Percentiles rank a stretch among this genome's conserved stretches.
Evolutionary conservation across 495 filamentous ascomycete genomes (phyloP).

Genomic region (Podospora conica): DNA sequence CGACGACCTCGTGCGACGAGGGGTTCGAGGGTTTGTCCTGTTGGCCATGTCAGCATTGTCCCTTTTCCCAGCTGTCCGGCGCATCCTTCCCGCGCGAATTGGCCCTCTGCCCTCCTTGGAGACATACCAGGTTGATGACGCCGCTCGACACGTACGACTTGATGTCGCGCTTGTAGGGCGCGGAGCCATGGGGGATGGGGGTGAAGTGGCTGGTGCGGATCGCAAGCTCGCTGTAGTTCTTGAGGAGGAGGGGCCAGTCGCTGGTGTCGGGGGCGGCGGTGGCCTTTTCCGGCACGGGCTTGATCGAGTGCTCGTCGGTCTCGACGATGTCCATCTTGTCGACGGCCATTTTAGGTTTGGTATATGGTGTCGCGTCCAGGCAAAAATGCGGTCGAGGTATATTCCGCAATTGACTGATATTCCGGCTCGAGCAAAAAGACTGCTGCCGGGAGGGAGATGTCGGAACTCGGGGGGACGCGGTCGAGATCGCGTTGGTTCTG

Average conservation of each 20-base stretch:
- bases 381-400: not conserved
- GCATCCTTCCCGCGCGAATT: not conserved
- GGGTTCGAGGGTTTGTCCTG: conserved; percentile 94
- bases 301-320: conserved; percentile 65
- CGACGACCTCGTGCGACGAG: conserved; percentile 95
- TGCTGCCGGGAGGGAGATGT: not conserved
- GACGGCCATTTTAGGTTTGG: conserved; percentile 13
- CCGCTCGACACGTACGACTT: conserved; percentile 93
- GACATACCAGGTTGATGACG: conserved; percentile 67
- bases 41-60: not conserved
- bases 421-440: not conserved
- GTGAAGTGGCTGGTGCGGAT: conserved; percentile 90
- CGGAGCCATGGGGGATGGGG: conserved; percentile 81
- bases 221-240: conserved; percentile 82
- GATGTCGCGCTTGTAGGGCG: conserved; percentile 82
- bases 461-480: not conserved
- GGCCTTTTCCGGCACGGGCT: conserved; percentile 59
- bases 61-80: not conserved
- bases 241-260: conserved; percentile 82
- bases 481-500: conserved; percentile 3
- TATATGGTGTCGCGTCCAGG: not conserved
- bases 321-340: conserved; percentile 52
- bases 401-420: no score
- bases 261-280: conserved; percentile 68
- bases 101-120: not conserved